Percentiles rank a stretch among this genome's conserved stretches.
These are phyloP conservation scores for Endocarpon pusillum DNA, from an alignment of 495 filamentous ascomycete species.

Conservation along the genomic window DNA sequence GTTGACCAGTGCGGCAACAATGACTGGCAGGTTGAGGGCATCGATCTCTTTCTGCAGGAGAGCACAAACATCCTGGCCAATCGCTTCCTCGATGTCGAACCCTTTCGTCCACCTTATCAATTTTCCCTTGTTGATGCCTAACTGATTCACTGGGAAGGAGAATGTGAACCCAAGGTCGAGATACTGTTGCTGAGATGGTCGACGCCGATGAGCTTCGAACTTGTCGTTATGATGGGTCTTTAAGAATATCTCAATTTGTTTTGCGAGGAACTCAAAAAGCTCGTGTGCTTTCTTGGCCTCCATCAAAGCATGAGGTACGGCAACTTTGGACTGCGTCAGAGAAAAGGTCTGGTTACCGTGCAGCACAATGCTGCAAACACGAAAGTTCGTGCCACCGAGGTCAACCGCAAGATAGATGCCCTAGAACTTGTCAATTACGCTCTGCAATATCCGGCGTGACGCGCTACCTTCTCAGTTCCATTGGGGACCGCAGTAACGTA, in stretches of 20 bases:
- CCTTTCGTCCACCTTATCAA: constrained; percentile 97
- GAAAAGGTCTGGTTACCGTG: constrained; percentile 87
- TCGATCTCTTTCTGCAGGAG: constrained; percentile 87
- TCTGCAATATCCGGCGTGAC: not conserved
- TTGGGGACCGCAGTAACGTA: constrained; percentile 93
- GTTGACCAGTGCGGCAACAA: constrained; percentile 87
- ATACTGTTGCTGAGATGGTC: constrained; percentile 49
- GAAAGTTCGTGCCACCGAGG: constrained; percentile 92
- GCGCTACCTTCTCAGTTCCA: constrained; percentile 70
- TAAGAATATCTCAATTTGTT: constrained; percentile 79
- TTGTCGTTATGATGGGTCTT: constrained; percentile 77
- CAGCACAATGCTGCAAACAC: constrained; percentile 84
- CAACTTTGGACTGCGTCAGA: constrained; percentile 77
- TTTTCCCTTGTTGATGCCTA: constrained; percentile 82
- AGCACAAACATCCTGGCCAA: constrained; percentile 87
- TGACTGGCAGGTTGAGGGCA: constrained; percentile 68
- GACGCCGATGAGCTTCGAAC: constrained; percentile 51
- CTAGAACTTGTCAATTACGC: constrained; percentile 22
- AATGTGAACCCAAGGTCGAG: constrained; percentile 95
- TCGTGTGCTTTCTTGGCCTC: constrained; percentile 69
- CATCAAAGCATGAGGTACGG: constrained; percentile 84
- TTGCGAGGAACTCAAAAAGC: constrained; percentile 83
- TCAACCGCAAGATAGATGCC: constrained; percentile 93
- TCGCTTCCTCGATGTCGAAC: constrained; percentile 80
- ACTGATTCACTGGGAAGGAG: constrained; percentile 87